Evolutionary conservation across 2,329 filamentous ascomycete species (phyloP).

Genomic region (Gnomoniopsis smithogilvyi): DNA sequence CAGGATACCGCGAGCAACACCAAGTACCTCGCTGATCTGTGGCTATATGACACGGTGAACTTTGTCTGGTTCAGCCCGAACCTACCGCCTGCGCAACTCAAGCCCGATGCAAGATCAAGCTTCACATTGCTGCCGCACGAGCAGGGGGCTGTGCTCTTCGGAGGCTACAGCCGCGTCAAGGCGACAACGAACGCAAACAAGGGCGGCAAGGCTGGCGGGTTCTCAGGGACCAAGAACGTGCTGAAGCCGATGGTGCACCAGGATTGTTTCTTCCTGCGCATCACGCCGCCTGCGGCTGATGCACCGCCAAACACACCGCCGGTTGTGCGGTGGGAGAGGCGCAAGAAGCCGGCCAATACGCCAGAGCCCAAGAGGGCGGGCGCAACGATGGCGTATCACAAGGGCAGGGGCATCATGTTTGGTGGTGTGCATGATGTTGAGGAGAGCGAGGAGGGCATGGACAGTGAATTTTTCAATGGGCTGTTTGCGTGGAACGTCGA

Average conservation of each 20-base stretch:
- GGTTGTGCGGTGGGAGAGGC: slow-evolving; percentile 81
- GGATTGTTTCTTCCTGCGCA: slow-evolving; percentile 89
- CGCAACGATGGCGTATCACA: slow-evolving; percentile 91
- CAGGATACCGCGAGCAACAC: slow-evolving; percentile 95
- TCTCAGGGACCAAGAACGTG: slow-evolving; percentile 65
- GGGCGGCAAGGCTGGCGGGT: slow-evolving; percentile 58
- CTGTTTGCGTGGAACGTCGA: slow-evolving; percentile 94
- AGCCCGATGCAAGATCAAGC: slow-evolving; percentile 86
- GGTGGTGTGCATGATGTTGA: slow-evolving; percentile 94
- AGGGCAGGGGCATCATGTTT: slow-evolving; percentile 87
- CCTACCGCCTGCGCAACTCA: slow-evolving; percentile 73
- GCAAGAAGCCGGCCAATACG: slow-evolving; percentile 88
- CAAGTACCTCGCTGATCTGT: slow-evolving; percentile 88
- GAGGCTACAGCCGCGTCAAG: slow-evolving; percentile 92
- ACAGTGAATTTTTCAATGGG: slow-evolving; percentile 94
- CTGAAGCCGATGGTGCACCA: slow-evolving; percentile 88
- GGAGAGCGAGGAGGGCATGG: slow-evolving; percentile 88
- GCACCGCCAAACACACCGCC: slow-evolving; percentile 64
- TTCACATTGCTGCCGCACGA: slow-evolving; percentile 93
- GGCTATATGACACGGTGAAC: slow-evolving; percentile 90
- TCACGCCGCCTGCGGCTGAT: slow-evolving; percentile 69
- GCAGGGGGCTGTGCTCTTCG: slow-evolving; percentile 82
- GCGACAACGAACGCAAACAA: slow-evolving; percentile 59
- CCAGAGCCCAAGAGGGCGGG: slow-evolving; percentile 83
- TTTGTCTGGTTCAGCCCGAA: slow-evolving; percentile 80